phyloP scores from a whole-genome alignment of 106 monocot species.

The Dendrobium catenatum region DNA sequence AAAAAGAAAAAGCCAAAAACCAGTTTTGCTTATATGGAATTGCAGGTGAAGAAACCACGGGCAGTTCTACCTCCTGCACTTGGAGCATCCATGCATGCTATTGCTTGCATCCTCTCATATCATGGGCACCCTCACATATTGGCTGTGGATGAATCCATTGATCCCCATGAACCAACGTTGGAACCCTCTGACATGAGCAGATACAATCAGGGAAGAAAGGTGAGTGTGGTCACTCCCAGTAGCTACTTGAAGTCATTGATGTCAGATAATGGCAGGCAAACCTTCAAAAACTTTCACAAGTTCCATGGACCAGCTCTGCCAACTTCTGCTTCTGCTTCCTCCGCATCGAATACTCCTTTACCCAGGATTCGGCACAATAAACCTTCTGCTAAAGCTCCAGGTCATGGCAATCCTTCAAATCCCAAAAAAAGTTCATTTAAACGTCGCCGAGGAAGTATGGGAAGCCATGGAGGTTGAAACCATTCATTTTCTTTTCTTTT shows the following conservation, averaged over 20 bases:
- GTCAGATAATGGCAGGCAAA: not conserved
- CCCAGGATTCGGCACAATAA: not conserved
- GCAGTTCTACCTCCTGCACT: slow-evolving; percentile 63
- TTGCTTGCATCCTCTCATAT: slow-evolving; percentile 79
- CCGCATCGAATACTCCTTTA: not conserved
- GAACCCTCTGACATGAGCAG: slow-evolving; percentile 6
- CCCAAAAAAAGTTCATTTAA: not conserved
- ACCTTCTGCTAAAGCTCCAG: no score
- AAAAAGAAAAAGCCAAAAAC: no score
- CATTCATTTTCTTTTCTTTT: not conserved
- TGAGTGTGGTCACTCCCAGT: slow-evolving; percentile 19
- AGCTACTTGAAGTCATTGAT: slow-evolving; percentile 39
- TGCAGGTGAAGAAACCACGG: slow-evolving; percentile 65
- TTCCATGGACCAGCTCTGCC: not conserved
- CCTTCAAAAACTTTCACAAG: not conserved
- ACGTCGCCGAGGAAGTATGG: not conserved
- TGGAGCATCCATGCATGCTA: slow-evolving; percentile 71
- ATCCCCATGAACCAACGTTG: slow-evolving; percentile 3
- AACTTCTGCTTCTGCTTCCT: not conserved
- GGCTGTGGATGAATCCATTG: slow-evolving; percentile 17
- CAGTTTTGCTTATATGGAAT: slow-evolving; percentile 2
- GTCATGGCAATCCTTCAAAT: not conserved
- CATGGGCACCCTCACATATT: slow-evolving; percentile 41
- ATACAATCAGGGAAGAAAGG: slow-evolving; percentile 13
- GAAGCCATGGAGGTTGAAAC: not conserved